Evolutionary conservation across 257 asterid species (phyloP).

Genomic region (Solanum clarkiae): DNA sequence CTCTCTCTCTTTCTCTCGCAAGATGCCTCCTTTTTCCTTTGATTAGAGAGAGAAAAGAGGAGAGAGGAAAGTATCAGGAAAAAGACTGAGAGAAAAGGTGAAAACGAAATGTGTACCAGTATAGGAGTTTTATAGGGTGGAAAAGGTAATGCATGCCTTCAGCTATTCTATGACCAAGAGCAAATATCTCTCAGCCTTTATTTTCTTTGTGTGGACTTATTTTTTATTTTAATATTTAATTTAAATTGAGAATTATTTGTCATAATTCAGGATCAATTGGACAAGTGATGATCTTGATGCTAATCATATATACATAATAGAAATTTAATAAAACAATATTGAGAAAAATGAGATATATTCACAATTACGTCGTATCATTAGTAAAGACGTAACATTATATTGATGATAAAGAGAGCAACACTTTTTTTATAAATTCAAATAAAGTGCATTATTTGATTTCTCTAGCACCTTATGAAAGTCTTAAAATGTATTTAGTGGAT

Average conservation of each 20-base stretch:
- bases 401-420: not conserved
- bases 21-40: not conserved
- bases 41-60: not conserved
- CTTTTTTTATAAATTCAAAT: not conserved
- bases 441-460: not conserved
- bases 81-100: not conserved
- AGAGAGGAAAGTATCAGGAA: too few relatives aligned
- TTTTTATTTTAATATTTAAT: not conserved
- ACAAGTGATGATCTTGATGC: not conserved
- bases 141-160: not conserved
- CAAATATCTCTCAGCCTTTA: not conserved
- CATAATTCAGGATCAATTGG: not conserved
- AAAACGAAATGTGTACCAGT: not conserved
- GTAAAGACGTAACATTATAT: not conserved
- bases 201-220: not conserved
- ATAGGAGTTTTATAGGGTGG: not conserved
- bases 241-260: not conserved
- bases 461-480: not conserved
- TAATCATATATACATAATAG: not conserved
- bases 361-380: not conserved
- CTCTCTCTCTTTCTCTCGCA: not conserved
- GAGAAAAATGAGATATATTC: not conserved
- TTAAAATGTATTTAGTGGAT: not conserved
- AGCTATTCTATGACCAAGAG: not conserved
- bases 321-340: not conserved